Evolutionary conservation across 345 rosid genomes (phyloP).

Genomic region (Barbarea vulgaris): DNA sequence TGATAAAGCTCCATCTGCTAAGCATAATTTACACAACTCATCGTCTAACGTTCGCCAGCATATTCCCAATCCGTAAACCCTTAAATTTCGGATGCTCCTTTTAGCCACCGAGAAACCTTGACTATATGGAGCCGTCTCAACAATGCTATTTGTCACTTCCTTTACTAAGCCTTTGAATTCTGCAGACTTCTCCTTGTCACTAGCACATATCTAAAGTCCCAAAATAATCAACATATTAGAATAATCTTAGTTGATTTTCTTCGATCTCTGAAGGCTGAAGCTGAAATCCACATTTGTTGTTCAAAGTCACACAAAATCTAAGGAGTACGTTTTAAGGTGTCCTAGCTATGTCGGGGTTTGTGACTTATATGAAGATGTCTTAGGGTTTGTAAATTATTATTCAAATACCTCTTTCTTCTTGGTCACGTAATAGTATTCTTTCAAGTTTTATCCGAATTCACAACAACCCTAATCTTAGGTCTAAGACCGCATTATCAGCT

Average conservation of each 20-base stretch:
- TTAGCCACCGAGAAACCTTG: conserved; percentile 40
- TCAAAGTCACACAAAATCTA: neutral
- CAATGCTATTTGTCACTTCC: conserved; percentile 25
- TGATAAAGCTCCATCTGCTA: conserved; percentile 40
- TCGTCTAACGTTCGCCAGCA: conserved; percentile 50
- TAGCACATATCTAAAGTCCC: conserved; percentile 45
- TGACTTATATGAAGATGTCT: too few relatives aligned
- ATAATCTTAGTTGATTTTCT: too few relatives aligned
- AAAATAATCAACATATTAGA: neutral
- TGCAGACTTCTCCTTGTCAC: conserved; percentile 1
- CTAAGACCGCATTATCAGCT: neutral
- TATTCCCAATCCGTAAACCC: conserved; percentile 47
- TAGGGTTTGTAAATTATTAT: neutral
- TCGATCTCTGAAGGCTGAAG: neutral
- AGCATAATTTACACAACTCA: conserved; percentile 44
- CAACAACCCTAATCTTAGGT: neutral
- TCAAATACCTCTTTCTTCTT: neutral
- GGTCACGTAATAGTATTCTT: neutral
- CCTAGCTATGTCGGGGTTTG: too few relatives aligned
- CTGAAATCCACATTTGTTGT: neutral
- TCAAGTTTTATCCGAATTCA: too few relatives aligned
- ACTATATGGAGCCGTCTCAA: conserved; percentile 35
- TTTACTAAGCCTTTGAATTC: conserved; percentile 39
- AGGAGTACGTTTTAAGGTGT: too few relatives aligned
- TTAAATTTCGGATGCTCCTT: neutral